A percentile compares a stretch with the other conserved stretches of the same genome.
Evolutionary conservation across 2,329 filamentous ascomycete genomes (phyloP).

Genomic region (Endothia cerciana): DNA sequence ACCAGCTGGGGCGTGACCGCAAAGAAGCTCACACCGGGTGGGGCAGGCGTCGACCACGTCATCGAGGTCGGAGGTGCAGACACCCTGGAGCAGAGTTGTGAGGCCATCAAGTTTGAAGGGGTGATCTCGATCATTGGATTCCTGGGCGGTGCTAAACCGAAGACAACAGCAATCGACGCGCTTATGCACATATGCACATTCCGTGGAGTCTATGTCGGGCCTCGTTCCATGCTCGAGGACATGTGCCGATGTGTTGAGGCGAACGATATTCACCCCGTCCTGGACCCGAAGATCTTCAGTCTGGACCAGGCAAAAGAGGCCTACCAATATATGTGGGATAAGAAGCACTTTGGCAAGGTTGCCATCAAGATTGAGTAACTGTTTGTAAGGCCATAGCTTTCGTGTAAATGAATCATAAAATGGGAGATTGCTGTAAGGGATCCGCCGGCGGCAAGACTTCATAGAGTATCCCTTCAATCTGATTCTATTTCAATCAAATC

Average conservation of each 20-base stretch:
- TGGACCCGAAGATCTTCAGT: constrained; percentile 43
- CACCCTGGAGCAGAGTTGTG: constrained; percentile 49
- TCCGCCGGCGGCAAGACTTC: too few species aligned
- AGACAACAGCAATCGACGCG: constrained; percentile 57
- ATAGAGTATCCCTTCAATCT: too few species aligned
- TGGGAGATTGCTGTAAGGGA: too few species aligned
- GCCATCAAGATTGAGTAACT: constrained; percentile 48
- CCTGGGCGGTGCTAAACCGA: constrained; percentile 47
- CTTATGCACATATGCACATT: constrained; percentile 43
- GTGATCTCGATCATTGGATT: constrained; percentile 46
- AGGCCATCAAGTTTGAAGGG: constrained; percentile 39
- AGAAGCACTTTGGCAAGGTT: constrained; percentile 61
- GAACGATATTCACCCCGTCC: constrained; percentile 47
- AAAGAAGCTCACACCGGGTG: constrained; percentile 49
- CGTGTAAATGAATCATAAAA: background rate
- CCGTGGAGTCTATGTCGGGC: constrained; percentile 48
- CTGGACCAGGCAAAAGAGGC: constrained; percentile 47
- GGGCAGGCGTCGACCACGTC: constrained; percentile 55
- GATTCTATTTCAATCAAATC: too few species aligned
- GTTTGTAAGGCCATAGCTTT: background rate
- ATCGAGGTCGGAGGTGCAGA: constrained; percentile 60
- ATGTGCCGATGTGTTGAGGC: constrained; percentile 49
- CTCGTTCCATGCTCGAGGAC: constrained; percentile 44
- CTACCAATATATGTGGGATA: constrained; percentile 57
- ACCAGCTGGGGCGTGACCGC: constrained; percentile 58